Evolutionary conservation across 139 green algal species (phyloP).

Genomic region (Eudorina sp.): DNA sequence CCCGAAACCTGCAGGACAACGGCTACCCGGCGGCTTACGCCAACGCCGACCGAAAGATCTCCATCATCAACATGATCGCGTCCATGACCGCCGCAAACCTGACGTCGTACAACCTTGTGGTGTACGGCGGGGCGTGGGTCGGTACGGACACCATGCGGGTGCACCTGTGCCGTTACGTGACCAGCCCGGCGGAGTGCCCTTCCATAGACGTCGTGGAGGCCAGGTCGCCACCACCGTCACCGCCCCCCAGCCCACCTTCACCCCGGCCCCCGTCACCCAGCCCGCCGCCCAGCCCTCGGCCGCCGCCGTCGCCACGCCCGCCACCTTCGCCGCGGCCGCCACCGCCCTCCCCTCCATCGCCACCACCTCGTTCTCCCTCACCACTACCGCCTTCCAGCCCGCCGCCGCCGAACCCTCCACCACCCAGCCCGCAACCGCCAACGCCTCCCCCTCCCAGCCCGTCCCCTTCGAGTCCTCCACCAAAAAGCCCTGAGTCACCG

Average conservation of each 20-base stretch:
- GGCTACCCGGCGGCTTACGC: neutral
- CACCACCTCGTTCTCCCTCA: neutral
- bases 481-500: neutral
- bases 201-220: neutral
- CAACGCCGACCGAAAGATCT: neutral
- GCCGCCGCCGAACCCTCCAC: neutral
- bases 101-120: slow-evolving; percentile 12
- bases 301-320: neutral
- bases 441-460: neutral
- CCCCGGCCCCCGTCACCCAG: neutral
- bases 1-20: slow-evolving; percentile 20
- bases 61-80: neutral
- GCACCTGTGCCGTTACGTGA: slow-evolving; percentile 20
- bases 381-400: neutral
- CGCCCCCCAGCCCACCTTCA: neutral
- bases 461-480: neutral
- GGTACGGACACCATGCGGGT: slow-evolving; percentile 16
- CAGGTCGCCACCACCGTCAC: neutral
- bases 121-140: slow-evolving; percentile 17
- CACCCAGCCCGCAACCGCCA: neutral
- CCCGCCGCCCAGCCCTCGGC: neutral
- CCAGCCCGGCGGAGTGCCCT: neutral
- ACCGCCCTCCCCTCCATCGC: neutral
- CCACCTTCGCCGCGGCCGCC: neutral
- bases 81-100: neutral